phyloP scores from a whole-genome alignment of 2,329 filamentous ascomycete species.

The Exserohilum rostratum region DNA sequence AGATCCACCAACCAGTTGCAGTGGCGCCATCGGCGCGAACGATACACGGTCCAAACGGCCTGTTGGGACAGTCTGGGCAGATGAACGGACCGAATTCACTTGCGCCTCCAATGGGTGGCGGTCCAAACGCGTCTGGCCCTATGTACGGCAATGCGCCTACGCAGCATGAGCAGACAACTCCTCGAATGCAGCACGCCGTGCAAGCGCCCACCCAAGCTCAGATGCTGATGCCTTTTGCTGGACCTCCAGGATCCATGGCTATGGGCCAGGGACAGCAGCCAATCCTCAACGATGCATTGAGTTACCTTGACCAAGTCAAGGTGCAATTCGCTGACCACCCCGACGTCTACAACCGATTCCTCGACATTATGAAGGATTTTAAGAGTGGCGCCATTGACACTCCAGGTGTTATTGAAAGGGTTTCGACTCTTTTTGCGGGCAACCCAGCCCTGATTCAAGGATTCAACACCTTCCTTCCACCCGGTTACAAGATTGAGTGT shows the following conservation, averaged over 20 bases:
- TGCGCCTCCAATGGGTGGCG: constrained; percentile 61
- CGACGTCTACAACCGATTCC: constrained; percentile 94
- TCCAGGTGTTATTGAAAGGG: constrained; percentile 93
- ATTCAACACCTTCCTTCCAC: constrained; percentile 96
- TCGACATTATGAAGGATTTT: constrained; percentile 99
- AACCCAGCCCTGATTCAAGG: constrained; percentile 96
- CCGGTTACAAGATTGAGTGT: constrained; percentile 95
- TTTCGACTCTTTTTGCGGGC: constrained; percentile 93
- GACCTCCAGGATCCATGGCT: constrained; percentile 57
- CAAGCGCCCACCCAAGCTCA: constrained; percentile 60
- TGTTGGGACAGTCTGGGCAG: constrained; percentile 67
- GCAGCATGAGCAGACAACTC: constrained; percentile 60
- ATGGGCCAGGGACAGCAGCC: constrained; percentile 82
- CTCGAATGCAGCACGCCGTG: constrained; percentile 66
- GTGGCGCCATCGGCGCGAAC: constrained; percentile 72
- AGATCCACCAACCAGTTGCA: constrained; percentile 92
- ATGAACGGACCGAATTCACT: constrained; percentile 57
- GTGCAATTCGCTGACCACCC: constrained; percentile 96
- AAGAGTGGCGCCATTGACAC: constrained; percentile 99
- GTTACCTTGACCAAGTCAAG: constrained; percentile 97
- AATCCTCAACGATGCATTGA: constrained; percentile 85
- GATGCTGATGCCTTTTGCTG: constrained; percentile 58
- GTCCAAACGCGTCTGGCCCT: constrained; percentile 64
- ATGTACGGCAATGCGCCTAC: constrained; percentile 75
- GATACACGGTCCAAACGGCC: constrained; percentile 89